Percentiles rank a stretch among this genome's conserved stretches.
Evolutionary conservation across 768 basidiomycete genomes (phyloP).

Genomic region (Suillus subaureus): DNA sequence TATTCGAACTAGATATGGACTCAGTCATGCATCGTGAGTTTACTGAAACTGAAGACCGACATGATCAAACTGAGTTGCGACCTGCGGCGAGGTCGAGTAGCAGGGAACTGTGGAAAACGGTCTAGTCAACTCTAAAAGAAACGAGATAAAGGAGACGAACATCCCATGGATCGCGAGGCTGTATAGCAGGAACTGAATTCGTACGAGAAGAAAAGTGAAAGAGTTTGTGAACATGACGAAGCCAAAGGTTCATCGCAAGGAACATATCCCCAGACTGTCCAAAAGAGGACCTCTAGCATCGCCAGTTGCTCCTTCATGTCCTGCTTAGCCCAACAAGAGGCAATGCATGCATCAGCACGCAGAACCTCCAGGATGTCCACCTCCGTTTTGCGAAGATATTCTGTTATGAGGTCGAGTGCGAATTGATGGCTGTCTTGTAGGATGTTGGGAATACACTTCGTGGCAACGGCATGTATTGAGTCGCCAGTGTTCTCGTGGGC

Average conservation of each 20-base stretch:
- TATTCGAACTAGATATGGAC: no score
- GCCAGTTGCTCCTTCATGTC: constrained; percentile 77
- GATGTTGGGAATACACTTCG: constrained; percentile 56
- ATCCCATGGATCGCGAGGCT: background rate
- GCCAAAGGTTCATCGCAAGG: constrained; percentile 62
- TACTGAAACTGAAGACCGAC: no score
- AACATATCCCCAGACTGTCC: constrained; percentile 54
- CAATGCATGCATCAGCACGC: constrained; percentile 53
- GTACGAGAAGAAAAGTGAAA: background rate
- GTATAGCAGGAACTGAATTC: background rate
- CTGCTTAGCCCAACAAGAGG: constrained; percentile 74
- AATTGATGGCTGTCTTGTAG: constrained; percentile 69
- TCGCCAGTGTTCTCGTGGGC: constrained; percentile 62
- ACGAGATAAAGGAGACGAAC: background rate
- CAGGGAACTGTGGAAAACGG: background rate
- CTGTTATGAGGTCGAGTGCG: constrained; percentile 37
- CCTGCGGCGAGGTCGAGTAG: background rate
- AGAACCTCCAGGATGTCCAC: constrained; percentile 62
- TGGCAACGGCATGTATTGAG: constrained; percentile 55
- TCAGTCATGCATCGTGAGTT: no score
- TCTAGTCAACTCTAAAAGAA: background rate
- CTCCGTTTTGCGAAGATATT: constrained; percentile 38
- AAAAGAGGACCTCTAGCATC: constrained; percentile 80
- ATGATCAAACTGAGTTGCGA: no score
- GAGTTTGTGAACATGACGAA: background rate